Conservation (phyloP, 2,329 filamentous ascomycete species). For the Didymella sp. region DNA sequence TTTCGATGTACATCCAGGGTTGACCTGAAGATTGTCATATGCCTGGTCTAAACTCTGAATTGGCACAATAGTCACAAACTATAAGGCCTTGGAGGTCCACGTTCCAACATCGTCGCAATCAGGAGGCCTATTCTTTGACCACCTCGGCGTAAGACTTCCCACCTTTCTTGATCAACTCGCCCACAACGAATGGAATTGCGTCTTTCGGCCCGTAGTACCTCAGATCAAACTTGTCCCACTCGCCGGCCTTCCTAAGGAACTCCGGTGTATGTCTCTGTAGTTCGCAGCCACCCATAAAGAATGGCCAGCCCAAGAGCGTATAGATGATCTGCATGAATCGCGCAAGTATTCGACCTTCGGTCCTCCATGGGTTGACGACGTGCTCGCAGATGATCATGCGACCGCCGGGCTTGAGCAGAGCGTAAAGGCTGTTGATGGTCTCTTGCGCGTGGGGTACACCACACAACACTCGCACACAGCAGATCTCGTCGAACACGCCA, state of each 20-base stretch:
- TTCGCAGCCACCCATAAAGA: constrained; percentile 60
- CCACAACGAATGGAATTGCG: constrained; percentile 47
- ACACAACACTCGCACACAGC: constrained; percentile 63
- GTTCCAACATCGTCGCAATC: neutral
- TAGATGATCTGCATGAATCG: constrained; percentile 57
- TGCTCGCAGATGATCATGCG: constrained; percentile 64
- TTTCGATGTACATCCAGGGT: neutral
- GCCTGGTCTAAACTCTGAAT: neutral
- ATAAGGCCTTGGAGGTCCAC: neutral
- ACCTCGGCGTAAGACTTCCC: constrained; percentile 33
- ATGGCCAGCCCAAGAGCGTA: constrained; percentile 57
- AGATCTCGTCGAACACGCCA: constrained; percentile 62
- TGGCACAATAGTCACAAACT: neutral
- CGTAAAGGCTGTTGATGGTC: constrained; percentile 57
- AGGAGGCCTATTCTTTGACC: constrained; percentile 21
- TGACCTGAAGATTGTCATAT: neutral
- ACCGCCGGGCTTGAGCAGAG: constrained; percentile 61
- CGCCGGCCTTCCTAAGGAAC: constrained; percentile 53
- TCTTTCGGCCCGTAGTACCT: constrained; percentile 45
- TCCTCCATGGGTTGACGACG: constrained; percentile 60
- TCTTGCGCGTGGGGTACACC: constrained; percentile 58
- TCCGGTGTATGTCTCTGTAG: constrained; percentile 58
- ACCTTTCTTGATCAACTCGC: constrained; percentile 46
- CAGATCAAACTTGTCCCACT: constrained; percentile 60
- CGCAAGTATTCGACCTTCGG: constrained; percentile 55